A percentile compares a stretch with the other conserved stretches of the same genome.
phyloP scores from a whole-genome alignment of 1,139 yeast species.

The Geotrichum siamense region DNA sequence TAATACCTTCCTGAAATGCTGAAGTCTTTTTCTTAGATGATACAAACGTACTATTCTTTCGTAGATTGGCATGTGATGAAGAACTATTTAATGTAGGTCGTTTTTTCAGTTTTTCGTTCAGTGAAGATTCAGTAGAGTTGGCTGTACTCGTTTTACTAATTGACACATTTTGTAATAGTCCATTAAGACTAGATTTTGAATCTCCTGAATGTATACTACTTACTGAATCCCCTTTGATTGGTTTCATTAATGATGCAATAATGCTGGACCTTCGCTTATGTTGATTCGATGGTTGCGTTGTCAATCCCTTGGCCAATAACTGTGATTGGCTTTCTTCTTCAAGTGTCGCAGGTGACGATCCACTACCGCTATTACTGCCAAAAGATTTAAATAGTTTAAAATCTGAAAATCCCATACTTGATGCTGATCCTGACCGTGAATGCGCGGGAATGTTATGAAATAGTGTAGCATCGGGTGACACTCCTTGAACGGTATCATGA shows the following conservation, averaged over 20 bases:
- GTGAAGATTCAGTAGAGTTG: neutral
- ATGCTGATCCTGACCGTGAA: constrained; percentile 11
- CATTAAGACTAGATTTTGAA: neutral
- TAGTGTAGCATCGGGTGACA: constrained; percentile 1
- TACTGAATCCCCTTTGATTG: constrained; percentile 7
- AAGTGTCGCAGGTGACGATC: constrained; percentile 7
- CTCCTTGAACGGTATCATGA: constrained; percentile 16
- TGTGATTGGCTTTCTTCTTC: constrained; percentile 10
- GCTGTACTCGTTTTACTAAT: neutral
- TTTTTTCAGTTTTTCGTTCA: constrained; percentile 17
- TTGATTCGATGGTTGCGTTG: neutral
- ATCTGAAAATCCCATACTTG: constrained; percentile 16
- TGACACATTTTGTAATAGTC: neutral
- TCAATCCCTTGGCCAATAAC: neutral
- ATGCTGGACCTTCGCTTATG: constrained; percentile 11
- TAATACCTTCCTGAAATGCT: constrained; percentile 90
- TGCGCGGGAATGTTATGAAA: constrained; percentile 5
- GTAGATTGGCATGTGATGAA: constrained; percentile 28
- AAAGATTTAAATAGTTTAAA: constrained; percentile 14
- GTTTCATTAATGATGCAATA: constrained; percentile 13
- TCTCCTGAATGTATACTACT: neutral
- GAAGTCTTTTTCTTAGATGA: constrained; percentile 51
- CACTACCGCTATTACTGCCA: no score
- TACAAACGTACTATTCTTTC: constrained; percentile 7
- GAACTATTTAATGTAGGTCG: constrained; percentile 22